Evolutionary conservation across 2,329 filamentous ascomycete species (phyloP), one percentile per base, ranked within the genome.

Genomic region (Penicillium nordicum): DNA sequence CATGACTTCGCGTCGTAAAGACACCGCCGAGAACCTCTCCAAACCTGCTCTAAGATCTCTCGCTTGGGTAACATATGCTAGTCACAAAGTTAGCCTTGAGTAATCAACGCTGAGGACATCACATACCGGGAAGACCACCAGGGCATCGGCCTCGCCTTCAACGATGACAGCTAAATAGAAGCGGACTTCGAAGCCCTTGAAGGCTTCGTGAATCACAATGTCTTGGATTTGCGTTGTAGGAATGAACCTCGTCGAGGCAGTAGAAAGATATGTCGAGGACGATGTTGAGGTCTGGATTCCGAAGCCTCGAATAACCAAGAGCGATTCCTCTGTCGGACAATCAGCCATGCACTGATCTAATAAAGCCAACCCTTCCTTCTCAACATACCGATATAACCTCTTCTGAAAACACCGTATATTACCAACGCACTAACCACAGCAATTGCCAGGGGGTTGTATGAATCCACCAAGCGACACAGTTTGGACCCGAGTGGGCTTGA

Each of bases 161-260:
- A 97, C 91, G 51, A 97, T 88, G 30, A 97, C 89, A 5, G 90
- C 85, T 9, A 99, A 78, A 69, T 96, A 97, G 69, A 93, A 96
- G 40, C 88, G 80, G 36, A 97, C 92, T 75, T 92, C 90, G 68
- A 97, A 96, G 0, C 92, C 92, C 55, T 85, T 85, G 74, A 97
- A 97, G 4, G 92, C 94, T 78, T 99, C 94, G 72, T 97, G 92
- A 49, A 99, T 89, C 52, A 97, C 85, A 55, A 99, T 88, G 72
- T 99, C 94, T 70, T 90, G 90, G 56, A 99, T 95, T 74, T 90
- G 87, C 43, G 88, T 89, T 0, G 93, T 96, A 0, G 94, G 93
- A 57, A 99, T 97, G 73, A 90, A 90, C 48, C 86, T 79, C n/a
- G 85, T 88, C 1, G 81, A 80, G 2, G 83, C 76, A 9, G 79